Percentiles rank a stretch among this genome's conserved stretches.
Evolutionary conservation across 441 rosid genomes (phyloP).

Genomic region (Croton setiger): DNA sequence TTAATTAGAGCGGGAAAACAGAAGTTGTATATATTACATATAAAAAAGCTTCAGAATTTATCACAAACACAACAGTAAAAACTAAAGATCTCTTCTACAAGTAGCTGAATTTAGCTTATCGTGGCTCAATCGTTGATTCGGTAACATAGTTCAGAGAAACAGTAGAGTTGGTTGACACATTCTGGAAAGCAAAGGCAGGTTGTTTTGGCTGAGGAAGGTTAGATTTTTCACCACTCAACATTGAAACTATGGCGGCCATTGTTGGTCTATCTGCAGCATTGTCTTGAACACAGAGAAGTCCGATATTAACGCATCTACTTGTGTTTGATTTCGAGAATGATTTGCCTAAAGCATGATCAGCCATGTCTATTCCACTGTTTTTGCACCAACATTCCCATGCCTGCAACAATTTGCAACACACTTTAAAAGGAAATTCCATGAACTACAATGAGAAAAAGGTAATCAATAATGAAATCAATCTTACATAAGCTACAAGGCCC

Average conservation of each 20-base stretch:
- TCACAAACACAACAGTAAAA: no score
- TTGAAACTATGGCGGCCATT: conserved; percentile 1
- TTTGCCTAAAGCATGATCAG: conserved; percentile 1
- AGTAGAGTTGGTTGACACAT: no score
- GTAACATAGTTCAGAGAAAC: no score
- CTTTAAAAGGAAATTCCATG: no score
- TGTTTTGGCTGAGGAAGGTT: conserved; percentile 3
- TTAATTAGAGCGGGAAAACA: no score
- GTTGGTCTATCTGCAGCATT: conserved; percentile 8
- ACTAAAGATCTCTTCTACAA: no score
- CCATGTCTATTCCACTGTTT: background rate
- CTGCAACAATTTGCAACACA: no score
- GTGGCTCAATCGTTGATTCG: no score
- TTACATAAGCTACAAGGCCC: background rate
- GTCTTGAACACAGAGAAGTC: conserved; percentile 16
- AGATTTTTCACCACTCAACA: conserved; percentile 1
- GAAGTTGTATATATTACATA: no score
- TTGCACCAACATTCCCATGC: background rate
- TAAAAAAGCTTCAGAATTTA: no score
- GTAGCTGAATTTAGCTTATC: no score
- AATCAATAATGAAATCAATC: background rate
- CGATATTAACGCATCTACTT: conserved; percentile 9
- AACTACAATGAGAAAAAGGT: no score
- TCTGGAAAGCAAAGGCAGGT: conserved; percentile 7
- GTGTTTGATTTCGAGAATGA: background rate